Evolutionary conservation across 257 asterid species (phyloP), one percentile per base, ranked within the genome.

Genomic region (Solanum sejunctum): DNA sequence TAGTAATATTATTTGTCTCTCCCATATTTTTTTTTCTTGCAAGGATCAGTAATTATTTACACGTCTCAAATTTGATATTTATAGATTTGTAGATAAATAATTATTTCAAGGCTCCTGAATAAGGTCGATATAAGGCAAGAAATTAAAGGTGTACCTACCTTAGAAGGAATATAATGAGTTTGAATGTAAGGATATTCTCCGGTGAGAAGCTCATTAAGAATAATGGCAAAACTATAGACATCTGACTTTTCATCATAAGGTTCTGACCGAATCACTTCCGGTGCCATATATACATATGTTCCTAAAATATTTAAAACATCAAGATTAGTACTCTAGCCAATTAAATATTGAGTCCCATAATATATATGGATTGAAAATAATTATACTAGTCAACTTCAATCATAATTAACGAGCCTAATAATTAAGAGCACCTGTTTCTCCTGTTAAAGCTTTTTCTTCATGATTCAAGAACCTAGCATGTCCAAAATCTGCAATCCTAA

Each of bases 251-350:
- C 94, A 32, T 93, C 94, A 45, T 94, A 93, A 26, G 97, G 94
- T 17, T 88, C 88, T 5, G 93, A 87, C 0, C 89, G 87, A 28
- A 93, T 92, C 82, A 94, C 93, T 89, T 94, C 98, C 0, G 97
- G 98, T 21, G 98, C 97, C 98, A 94, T 94, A 85, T 94, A 94
- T 51, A 94, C 93, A 83, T 88, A 94, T 21, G 98, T 93, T 81
- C 97, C 97, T 93, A 84, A 36, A 58, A 60, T 60, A 8, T 60
- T 32, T n/a, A 10, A 32, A 58, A 36, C 41, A 36, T 36, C 41
- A 36, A 36, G 6, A 36, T 36, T 36, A 36, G 6, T 36, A 36
- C 41, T 4, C 41, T 36, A 36, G 41, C 41, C 41, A 36, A 36
- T 36, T 36, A 36, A 36, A 36, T 36, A 5, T 36, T 36, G 36